Base-by-base conservation (phyloP, 192 early-diverging fungal genomes). In the Coemansia sp. region DNA sequence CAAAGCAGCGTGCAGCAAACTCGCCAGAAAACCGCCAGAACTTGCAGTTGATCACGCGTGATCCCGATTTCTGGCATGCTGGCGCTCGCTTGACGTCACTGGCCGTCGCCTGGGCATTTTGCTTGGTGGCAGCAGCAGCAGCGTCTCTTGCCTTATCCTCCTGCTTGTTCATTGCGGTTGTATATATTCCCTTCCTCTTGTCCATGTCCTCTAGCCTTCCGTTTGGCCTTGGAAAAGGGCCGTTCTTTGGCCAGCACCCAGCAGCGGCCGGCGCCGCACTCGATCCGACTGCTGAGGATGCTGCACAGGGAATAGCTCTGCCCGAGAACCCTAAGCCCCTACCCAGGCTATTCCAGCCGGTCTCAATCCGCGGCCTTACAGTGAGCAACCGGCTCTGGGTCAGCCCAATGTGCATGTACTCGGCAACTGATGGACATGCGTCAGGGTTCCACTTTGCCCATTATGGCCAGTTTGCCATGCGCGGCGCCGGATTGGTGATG, bases 361-460 rank as follows among this genome's bases (percentile, higher is more conserved):
- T 91, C 23, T 80, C 56, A 0, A 61, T 90, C 48, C 80, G 86
- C 41, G 59, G 62, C 3, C 41, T 85, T 25, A 84, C 76, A 11
- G 70, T 89, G 45, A 84, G 85, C 36, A 95, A 94, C 71, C 80
- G 89, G 16, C 58, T 87, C 17, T 71, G 65, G 4, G 82, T 90
- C 29, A 78, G 86, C 16, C 91, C 91, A 37, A 93, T 91, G 89
- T 90, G 89, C 72, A 82, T 77, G 78, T 89, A 87, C 64, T 81
- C 81, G 13, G 57, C 77, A 5, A 45, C 77, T 9, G 81, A 88
- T 54, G 89, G 87, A 0, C 76, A 75, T 34, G 51, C 80, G 18
- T 86, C 68, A 11, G 78, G 86, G 55, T 86, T 77, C 39, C 84
- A 89, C 37, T 35, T 86, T 1, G 78, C 62, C 12, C 80, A 81